phyloP scores from a whole-genome alignment of 2,329 filamentous ascomycete genomes.

The Lachnellula suecica region DNA sequence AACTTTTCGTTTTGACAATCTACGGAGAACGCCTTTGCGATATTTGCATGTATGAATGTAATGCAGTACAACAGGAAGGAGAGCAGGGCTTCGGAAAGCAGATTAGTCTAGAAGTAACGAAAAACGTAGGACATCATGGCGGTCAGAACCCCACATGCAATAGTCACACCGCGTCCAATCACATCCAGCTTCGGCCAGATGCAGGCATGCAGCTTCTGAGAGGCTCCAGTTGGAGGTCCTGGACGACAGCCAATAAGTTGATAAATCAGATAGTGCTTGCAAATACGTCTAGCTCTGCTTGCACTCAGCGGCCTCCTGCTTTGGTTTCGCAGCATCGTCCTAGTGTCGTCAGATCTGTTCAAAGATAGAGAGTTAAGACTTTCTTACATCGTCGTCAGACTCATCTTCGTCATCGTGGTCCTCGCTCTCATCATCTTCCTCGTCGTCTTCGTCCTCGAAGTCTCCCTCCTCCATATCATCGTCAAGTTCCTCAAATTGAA shows the following conservation, averaged over 20 bases:
- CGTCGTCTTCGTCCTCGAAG: slow-evolving; percentile 82
- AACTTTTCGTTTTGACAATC: slow-evolving; percentile 25
- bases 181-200: slow-evolving; percentile 10
- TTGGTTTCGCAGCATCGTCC: slow-evolving; percentile 87
- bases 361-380: slow-evolving; percentile 5
- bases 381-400: slow-evolving; percentile 72
- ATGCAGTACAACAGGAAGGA: slow-evolving; percentile 21
- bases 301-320: slow-evolving; percentile 93
- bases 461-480: slow-evolving; percentile 81
- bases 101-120: slow-evolving; percentile 32
- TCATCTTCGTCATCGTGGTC: slow-evolving; percentile 75
- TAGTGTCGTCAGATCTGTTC: slow-evolving; percentile 38
- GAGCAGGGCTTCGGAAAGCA: slow-evolving; percentile 19
- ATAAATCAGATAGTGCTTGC: background rate
- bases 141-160: slow-evolving; percentile 24
- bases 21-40: slow-evolving; percentile 25
- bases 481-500: slow-evolving; percentile 92
- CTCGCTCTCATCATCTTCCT: slow-evolving; percentile 86
- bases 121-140: slow-evolving; percentile 19
- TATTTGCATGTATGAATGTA: slow-evolving; percentile 21
- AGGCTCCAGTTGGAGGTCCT: background rate
- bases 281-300: slow-evolving; percentile 74
- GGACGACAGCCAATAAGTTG: background rate
- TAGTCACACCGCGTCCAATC: slow-evolving; percentile 7
- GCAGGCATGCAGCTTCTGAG: slow-evolving; percentile 7